A percentile compares a stretch with the other conserved stretches of the same genome.
phyloP scores from a whole-genome alignment of 2,329 filamentous ascomycete species.

The Cladorrhinum sp. region DNA sequence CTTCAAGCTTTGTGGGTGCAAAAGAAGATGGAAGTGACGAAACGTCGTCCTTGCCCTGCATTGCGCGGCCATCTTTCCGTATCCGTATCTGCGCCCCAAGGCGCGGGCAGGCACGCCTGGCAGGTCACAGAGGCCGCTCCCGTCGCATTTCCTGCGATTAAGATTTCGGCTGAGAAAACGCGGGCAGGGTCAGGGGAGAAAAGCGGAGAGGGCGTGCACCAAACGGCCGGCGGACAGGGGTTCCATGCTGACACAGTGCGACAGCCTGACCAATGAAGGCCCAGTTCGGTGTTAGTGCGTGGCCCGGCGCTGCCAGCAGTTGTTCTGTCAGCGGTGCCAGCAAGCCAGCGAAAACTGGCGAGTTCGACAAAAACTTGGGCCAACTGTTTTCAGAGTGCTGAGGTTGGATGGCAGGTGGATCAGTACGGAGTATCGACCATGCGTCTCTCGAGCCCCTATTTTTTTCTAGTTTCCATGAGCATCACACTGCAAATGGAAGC shows the following conservation, averaged over 20 bases:
- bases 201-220: background rate
- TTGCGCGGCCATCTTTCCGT: background rate
- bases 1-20: background rate
- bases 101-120: background rate
- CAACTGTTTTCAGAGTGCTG: no score
- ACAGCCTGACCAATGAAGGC: background rate
- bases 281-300: background rate
- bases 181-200: background rate
- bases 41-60: background rate
- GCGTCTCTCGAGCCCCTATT: background rate
- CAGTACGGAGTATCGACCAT: no score
- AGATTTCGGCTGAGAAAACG: background rate
- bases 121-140: background rate
- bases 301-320: background rate
- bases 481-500: background rate
- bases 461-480: background rate
- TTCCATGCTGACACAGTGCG: constrained; percentile 3
- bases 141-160: background rate
- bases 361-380: background rate
- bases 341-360: background rate
- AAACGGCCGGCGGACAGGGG: background rate
- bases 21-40: constrained; percentile 1
- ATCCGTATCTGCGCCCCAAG: constrained; percentile 4
- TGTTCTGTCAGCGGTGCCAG: background rate
- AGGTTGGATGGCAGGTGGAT: background rate